Conservation (phyloP, 2,329 filamentous ascomycete species). For the Aulographum hederae region DNA sequence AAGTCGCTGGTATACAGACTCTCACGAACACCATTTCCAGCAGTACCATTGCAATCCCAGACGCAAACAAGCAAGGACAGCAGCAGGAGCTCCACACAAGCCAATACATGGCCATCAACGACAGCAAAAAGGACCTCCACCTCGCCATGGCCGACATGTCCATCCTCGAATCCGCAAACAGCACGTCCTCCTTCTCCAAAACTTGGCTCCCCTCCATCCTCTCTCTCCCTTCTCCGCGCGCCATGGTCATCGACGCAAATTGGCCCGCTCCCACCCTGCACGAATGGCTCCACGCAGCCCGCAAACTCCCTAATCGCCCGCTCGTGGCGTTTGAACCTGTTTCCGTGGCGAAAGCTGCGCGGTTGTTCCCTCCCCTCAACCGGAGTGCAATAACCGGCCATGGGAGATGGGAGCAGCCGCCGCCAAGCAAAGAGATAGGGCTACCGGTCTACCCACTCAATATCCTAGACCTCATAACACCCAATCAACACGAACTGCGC, state of each 20-base stretch:
- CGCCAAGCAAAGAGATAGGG: neutral
- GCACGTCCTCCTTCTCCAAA: too few relatives aligned
- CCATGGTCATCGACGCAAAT: constrained; percentile 76
- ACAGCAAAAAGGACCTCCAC: constrained; percentile 64
- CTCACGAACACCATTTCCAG: too few relatives aligned
- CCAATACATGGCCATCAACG: constrained; percentile 84
- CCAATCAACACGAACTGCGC: constrained; percentile 65
- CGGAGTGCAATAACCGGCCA: neutral
- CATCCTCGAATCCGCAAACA: constrained; percentile 39
- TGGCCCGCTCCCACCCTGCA: constrained; percentile 52
- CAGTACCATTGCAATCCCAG: too few relatives aligned
- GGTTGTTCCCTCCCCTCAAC: constrained; percentile 36
- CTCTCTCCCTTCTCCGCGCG: constrained; percentile 48
- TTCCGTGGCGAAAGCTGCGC: constrained; percentile 57
- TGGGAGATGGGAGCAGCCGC: too few relatives aligned
- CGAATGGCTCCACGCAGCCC: constrained; percentile 47
- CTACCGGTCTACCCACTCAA: constrained; percentile 36
- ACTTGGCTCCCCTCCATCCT: constrained; percentile 29
- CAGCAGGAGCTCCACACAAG: constrained; percentile 59
- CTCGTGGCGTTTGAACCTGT: constrained; percentile 77
- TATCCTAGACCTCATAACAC: constrained; percentile 57
- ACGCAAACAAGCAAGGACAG: too few relatives aligned
- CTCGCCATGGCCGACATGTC: constrained; percentile 92
- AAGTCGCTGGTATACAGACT: constrained; percentile 19
- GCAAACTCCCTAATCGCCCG: constrained; percentile 26